Conservation (phyloP, 306 rosid species). For the Quercus wislizeni region DNA sequence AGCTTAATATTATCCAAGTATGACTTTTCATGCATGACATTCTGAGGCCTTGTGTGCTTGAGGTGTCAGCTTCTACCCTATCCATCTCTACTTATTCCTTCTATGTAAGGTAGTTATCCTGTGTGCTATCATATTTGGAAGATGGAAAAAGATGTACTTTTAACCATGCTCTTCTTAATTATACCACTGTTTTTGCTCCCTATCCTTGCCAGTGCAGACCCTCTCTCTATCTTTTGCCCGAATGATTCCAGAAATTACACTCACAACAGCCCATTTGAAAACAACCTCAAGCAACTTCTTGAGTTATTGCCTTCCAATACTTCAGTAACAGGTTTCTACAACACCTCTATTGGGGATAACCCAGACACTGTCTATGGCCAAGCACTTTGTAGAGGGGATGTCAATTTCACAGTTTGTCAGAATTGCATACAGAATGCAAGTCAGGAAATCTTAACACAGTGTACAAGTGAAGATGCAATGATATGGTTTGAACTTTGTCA, state of each 20-base stretch:
- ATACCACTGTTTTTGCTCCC: no score
- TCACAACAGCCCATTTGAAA: slow-evolving; percentile 22
- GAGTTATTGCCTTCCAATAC: slow-evolving; percentile 35
- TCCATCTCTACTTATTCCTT: no score
- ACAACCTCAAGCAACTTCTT: slow-evolving; percentile 39
- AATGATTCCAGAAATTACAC: slow-evolving; percentile 20
- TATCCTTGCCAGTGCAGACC: slow-evolving; percentile 28
- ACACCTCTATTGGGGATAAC: slow-evolving; percentile 14
- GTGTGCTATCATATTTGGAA: no score
- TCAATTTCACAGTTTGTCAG: slow-evolving; percentile 35
- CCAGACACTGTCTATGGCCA: slow-evolving; percentile 41
- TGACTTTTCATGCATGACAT: no score
- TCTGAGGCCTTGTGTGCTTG: no score
- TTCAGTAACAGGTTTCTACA: slow-evolving; percentile 33
- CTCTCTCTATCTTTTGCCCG: slow-evolving; percentile 27
- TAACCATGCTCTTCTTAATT: no score
- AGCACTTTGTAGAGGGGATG: slow-evolving; percentile 64
- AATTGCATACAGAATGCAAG: slow-evolving; percentile 44
- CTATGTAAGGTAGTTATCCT: no score
- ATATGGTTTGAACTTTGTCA: slow-evolving; percentile 61
- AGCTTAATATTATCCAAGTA: no score
- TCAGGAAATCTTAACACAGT: slow-evolving; percentile 29
- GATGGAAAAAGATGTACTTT: no score
- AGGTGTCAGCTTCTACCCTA: no score
- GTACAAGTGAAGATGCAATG: slow-evolving; percentile 39